These are phyloP conservation scores for Penicillium paxilli DNA, from an alignment of 495 filamentous ascomycete genomes.

Conservation along the genomic window DNA sequence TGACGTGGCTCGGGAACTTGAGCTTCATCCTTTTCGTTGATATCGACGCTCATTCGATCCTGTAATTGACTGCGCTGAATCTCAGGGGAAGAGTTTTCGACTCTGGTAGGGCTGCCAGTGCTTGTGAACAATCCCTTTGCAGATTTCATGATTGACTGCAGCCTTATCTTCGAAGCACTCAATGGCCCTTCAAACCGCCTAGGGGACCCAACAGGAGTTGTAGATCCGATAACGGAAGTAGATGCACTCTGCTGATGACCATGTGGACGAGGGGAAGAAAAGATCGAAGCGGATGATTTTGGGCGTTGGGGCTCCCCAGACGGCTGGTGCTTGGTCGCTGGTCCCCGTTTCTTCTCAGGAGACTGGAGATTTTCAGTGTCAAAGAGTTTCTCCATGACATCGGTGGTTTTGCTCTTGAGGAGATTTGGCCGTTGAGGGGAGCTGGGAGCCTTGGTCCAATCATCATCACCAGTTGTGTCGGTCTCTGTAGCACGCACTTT, in stretches of 20 bases:
- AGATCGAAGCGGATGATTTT: constrained; percentile 47
- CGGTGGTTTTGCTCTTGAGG: constrained; percentile 56
- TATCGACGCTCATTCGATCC: constrained; percentile 11
- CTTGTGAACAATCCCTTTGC: constrained; percentile 81
- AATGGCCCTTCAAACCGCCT: constrained; percentile 74
- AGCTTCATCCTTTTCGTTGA: constrained; percentile 5
- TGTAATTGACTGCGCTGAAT: constrained; percentile 25
- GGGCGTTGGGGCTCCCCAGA: constrained; percentile 27
- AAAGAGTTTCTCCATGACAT: constrained; percentile 57
- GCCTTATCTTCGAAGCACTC: constrained; percentile 83
- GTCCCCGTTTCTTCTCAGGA: constrained; percentile 8
- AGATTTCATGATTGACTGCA: constrained; percentile 83
- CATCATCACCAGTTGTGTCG: constrained; percentile 65
- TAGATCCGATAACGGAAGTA: constrained; percentile 59
- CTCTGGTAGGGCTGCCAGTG: constrained; percentile 72
- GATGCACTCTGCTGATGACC: constrained; percentile 64
- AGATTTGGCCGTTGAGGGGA: constrained; percentile 47
- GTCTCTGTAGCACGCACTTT: constrained; percentile 24
- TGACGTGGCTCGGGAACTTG: constrained; percentile 22
- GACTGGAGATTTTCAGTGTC: constrained; percentile 11
- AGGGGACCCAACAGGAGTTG: constrained; percentile 72
- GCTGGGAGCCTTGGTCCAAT: constrained; percentile 75
- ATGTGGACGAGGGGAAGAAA: constrained; percentile 48
- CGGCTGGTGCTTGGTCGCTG: constrained; percentile 8
- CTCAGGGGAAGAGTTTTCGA: constrained; percentile 54